Evolutionary conservation across 768 basidiomycete genomes (phyloP), one percentile per base, ranked within the genome.

Genomic region (Boletus reticuloceps): DNA sequence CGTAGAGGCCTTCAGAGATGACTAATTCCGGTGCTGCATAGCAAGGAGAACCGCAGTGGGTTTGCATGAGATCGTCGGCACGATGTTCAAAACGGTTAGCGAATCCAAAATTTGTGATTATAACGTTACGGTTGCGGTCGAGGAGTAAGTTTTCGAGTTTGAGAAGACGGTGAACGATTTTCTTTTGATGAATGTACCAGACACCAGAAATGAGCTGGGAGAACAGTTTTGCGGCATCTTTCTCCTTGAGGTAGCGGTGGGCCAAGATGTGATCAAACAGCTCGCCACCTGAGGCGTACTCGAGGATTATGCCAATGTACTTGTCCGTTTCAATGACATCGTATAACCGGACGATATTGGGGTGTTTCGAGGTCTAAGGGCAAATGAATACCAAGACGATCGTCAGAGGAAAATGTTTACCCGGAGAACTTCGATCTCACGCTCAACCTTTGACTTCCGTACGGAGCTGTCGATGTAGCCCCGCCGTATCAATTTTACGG

Each of bases 321-420:
- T 97, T 98, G 79, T 98, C 97, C 1, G 97, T 98, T 72, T 98
- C 95, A 62, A 99, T 97, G 20, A 98, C 95, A 68, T 99, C 97
- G 81, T 96, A 98, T 43, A 98, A 77, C 10, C 94, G 87, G 36
- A 98, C 97, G 72, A 99, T 98, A 71, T 98, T 98, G 0, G 97
- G 97, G 62, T 99, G 97, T 69, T 94, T 93, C 56, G 98, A 82
- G 52, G 83, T 85, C 95, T 98, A 68, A 10, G 63, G 37, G 42
- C 7, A 16, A n/a, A 56, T 68, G 6, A 58, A 31, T n/a, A 47
- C 50, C 43, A 10, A 34, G 49, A 19, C 25, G 27, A 53, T 47
- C 17, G 50, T 44, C 29, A 31, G 19, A 44, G 48, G 57, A 54
- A 48, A 39, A 47, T 50, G 47, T 87, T 67, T 67, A 97, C 97